Evolutionary conservation across 2,329 filamentous ascomycete species (phyloP).

Genomic region (Coniella vitis): DNA sequence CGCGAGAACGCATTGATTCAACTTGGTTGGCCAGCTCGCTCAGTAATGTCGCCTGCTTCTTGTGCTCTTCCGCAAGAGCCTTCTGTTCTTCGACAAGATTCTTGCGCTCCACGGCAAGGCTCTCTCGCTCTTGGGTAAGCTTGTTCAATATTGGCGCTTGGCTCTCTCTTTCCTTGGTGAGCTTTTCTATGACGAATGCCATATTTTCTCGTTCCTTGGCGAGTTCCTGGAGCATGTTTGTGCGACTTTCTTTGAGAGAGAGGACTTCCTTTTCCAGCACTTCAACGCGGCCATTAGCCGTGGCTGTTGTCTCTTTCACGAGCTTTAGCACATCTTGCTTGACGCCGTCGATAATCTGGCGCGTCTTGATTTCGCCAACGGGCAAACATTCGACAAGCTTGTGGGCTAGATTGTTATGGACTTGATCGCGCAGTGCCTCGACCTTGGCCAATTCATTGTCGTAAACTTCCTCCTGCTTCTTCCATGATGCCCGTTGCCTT

Average conservation of each 20-base stretch:
- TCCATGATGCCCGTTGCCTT: slow-evolving; percentile 1
- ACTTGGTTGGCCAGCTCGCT: neutral
- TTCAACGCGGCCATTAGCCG: neutral
- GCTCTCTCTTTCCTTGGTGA: no score
- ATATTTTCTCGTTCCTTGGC: neutral
- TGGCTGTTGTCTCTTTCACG: neutral
- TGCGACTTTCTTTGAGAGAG: neutral
- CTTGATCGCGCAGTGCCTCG: neutral
- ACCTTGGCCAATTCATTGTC: slow-evolving; percentile 6
- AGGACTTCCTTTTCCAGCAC: slow-evolving; percentile 7
- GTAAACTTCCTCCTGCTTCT: neutral
- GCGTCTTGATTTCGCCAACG: slow-evolving; percentile 8
- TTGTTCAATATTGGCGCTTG: neutral
- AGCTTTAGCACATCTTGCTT: neutral
- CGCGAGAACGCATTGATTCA: neutral
- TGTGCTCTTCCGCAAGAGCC: neutral
- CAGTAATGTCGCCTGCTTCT: neutral
- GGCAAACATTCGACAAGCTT: slow-evolving; percentile 2
- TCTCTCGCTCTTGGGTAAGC: neutral
- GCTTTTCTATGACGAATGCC: no score
- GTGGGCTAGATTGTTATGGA: neutral
- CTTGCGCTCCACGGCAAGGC: neutral
- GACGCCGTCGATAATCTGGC: slow-evolving; percentile 5
- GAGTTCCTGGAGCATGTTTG: neutral
- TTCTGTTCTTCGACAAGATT: no score